Evolutionary conservation across 164 flowering plant genomes (phyloP), one percentile per base, ranked within the genome.

Genomic region (Buxus sempervirens): DNA sequence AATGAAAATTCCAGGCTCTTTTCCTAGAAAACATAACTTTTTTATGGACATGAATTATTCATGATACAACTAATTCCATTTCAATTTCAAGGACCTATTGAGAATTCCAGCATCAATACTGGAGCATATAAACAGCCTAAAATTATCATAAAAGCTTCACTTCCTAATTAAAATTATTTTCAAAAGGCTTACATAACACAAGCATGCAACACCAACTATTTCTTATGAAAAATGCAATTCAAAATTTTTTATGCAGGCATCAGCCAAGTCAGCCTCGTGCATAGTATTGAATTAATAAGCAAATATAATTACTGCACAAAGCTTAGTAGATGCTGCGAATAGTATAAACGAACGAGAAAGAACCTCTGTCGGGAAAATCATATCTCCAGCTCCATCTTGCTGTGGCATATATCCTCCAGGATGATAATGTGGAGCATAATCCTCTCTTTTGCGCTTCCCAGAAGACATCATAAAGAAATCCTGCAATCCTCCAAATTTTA

Each of bases 361-460:
- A 59, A 84, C 81, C 82, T 81, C 79, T 54, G 73, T 68, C 76
- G 80, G 76, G 64, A 76, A 76, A 49, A 73, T 65, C 58, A 68
- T 67, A 84, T 89, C 93, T 53, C 84, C 86, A 67, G 97, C 86
- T 71, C 99, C 99, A 86, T 95, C 99, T 75, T 92, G 97, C 75
- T 92, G 99, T 7, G 99, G 97, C 36, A 95, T 88, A 62, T 80
- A 88, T 20, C 90, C 90, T 74, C 93, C 84, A 65, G 75, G 65
- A 22, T 74, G 81, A 79, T 77, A 77, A 15, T 82, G 88, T 54
- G 85, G 60, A 72, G 88, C 69, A 72, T 84, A 70, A 61, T 86
- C 95, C 5, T 90, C 97, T 38, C 97, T 86, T 66, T 92, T 92
- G 60, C 99, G 81, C 82, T 95, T 95, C 53, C 91, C 96, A 79